Base-by-base conservation (phyloP, 164 flowering plant species). In the Protea cynaroides region DNA sequence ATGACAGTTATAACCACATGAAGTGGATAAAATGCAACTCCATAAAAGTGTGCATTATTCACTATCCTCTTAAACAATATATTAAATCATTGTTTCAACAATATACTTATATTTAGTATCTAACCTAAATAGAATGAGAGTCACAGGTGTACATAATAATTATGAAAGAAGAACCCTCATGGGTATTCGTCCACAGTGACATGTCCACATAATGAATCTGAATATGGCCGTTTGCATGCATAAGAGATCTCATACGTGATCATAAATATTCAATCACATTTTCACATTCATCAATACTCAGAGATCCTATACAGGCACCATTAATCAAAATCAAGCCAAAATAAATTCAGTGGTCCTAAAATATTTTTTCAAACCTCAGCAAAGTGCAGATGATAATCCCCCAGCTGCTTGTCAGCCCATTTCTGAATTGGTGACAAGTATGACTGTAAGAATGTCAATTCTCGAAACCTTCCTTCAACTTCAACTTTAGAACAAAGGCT, bases 401-500 rank as follows among this genome's bases (percentile, higher is more conserved):
- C 83, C 56, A 95, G 84, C 76, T 78, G 87, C 75, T 82, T 92
- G 74, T 89, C 90, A 63, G 84, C 92, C 99, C 99, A 95, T 74
- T 75, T 85, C 74, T 82, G 82, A 65, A 95, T 89, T 15, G 99
- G 99, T 59, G 69, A 70, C 51, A 95, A 72, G 75, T 89, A 86
- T 29, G 99, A 88, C 65, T 84, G 86, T 70, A 92, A 75, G 78
- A 95, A 92, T 61, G 90, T 81, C 55, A 84, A 52, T 50, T 80
- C 87, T 76, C 54, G 80, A 59, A 75, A 64, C 21, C 86, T 85
- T 25, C 74, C 78, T 64, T 77, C 97, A 59, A 66, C 82, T 76
- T 87, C 86, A 76, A 83, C 74, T 66, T 80, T 83, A 34, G 84
- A 82, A 56, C 62, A 76, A 79, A 95, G 80, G 72, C 83, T 84